Evolutionary conservation across 1,284 basidiomycete species (phyloP).

Genomic region (Cystobasidium sp.): DNA sequence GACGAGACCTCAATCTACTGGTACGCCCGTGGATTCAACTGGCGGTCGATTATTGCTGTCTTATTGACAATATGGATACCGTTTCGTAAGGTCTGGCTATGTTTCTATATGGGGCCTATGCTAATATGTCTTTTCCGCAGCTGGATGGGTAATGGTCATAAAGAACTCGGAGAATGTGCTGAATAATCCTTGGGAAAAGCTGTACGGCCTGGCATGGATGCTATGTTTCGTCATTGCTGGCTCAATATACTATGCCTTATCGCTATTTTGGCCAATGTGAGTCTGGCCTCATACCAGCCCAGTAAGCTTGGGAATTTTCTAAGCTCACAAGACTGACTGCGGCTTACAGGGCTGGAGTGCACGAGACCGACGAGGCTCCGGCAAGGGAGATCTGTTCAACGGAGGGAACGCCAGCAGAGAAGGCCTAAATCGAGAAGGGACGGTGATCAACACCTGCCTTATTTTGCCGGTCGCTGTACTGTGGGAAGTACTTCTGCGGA

Average conservation of each 20-base stretch:
- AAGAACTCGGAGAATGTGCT: background rate
- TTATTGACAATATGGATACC: background rate
- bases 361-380: too few relatives aligned
- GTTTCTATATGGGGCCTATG: background rate
- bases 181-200: slow-evolving; percentile 13
- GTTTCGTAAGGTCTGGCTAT: slow-evolving; percentile 4
- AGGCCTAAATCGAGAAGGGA: too few relatives aligned
- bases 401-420: too few relatives aligned
- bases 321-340: too few relatives aligned
- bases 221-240: background rate
- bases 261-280: background rate
- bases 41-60: slow-evolving; percentile 5
- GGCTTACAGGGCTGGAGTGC: too few relatives aligned
- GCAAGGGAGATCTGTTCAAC: too few relatives aligned
- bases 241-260: slow-evolving; percentile 9
- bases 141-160: slow-evolving; percentile 18
- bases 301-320: too few relatives aligned
- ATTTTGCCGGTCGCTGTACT: too few relatives aligned
- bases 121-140: slow-evolving; percentile 4
- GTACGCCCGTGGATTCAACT: slow-evolving; percentile 22
- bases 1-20: slow-evolving; percentile 25
- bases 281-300: background rate
- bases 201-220: slow-evolving; percentile 21
- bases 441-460: too few relatives aligned
- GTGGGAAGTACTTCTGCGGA: too few relatives aligned